Evolutionary conservation across 108 stramenopile genomes (phyloP).

Genomic region (Bacterosira constricta): DNA sequence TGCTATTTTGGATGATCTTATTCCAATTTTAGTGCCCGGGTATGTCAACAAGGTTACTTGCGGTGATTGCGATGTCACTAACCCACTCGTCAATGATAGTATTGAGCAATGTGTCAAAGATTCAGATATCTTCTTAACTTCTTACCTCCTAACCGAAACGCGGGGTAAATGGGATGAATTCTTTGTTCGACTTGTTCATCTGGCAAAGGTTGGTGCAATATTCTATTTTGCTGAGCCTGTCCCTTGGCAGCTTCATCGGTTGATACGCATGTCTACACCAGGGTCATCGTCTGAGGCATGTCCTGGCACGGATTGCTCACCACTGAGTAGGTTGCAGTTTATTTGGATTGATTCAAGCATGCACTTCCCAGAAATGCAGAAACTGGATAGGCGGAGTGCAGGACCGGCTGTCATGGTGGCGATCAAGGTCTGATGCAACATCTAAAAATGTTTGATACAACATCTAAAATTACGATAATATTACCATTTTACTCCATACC

Average conservation of each 20-base stretch:
- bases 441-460: constrained; percentile 67
- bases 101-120: constrained; percentile 5
- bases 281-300: background rate
- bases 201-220: constrained; percentile 44
- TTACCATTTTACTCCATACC: too few relatives aligned
- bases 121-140: constrained; percentile 62
- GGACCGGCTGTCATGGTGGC: background rate
- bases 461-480: too few relatives aligned
- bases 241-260: constrained; percentile 75
- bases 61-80: constrained; percentile 54
- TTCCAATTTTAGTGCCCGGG: constrained; percentile 38
- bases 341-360: constrained; percentile 83
- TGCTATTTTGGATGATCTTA: constrained; percentile 55
- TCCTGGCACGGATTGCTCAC: background rate
- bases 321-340: constrained; percentile 39
- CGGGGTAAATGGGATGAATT: constrained; percentile 66
- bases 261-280: constrained; percentile 34
- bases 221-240: constrained; percentile 77
- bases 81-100: constrained; percentile 19
- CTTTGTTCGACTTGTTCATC: constrained; percentile 43
- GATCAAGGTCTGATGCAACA: background rate
- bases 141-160: constrained; percentile 78
- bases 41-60: constrained; percentile 38
- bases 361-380: constrained; percentile 58
- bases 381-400: constrained; percentile 58